Evolutionary conservation across 108 stramenopile species (phyloP), one percentile per base, ranked within the genome.

Genomic region (Fragilaria crotonensis): DNA sequence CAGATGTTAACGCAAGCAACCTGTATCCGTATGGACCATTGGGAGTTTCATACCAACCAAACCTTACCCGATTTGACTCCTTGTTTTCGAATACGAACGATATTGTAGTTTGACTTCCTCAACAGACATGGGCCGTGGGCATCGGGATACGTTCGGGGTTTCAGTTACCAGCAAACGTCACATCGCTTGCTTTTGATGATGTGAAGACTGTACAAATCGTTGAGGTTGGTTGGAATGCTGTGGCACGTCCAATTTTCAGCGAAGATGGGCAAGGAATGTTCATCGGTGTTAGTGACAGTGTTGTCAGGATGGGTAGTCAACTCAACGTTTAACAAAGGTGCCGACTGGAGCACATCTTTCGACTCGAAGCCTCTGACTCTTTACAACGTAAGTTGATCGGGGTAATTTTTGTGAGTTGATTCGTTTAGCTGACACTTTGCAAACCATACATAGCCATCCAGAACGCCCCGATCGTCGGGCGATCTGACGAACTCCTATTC

Each of bases 141-240:
- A 19, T n/a, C 31, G 17, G 54, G 54, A 20, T 56, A 22, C 27
- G n/a, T 56, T 3, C 54, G 54, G 2, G 54, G 25, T 56, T 56
- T 56, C 31, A 56, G 23, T 19, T 56, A 33, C 54, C 54, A 32
- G n/a, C 33, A 19, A 31, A 22, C 28, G 19, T 56, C 7, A 2
- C 31, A 33, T 5, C 20, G 20, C n/a, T 3, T 2, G 2, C 33
- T 21, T 45, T 2, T 56, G 54, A 33, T 21, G 32, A 33, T 32
- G 14, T 33, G 7, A 21, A 20, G 18, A 33, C 54, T 19, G 23
- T 36, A 18, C 30, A 11, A 26, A 20, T 33, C 17, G 19, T 2
- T 19, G 4, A 3, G 14, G 33, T 56, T 33, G 20, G 23, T 9
- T 31, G 54, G 32, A 56, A 23, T 56, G 54, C 54, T n/a, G 21